Percentiles rank a stretch among this genome's conserved stretches.
These are phyloP conservation scores for Fusarium marasasianum DNA, from an alignment of 2,329 filamentous ascomycete genomes.

Conservation along the genomic window DNA sequence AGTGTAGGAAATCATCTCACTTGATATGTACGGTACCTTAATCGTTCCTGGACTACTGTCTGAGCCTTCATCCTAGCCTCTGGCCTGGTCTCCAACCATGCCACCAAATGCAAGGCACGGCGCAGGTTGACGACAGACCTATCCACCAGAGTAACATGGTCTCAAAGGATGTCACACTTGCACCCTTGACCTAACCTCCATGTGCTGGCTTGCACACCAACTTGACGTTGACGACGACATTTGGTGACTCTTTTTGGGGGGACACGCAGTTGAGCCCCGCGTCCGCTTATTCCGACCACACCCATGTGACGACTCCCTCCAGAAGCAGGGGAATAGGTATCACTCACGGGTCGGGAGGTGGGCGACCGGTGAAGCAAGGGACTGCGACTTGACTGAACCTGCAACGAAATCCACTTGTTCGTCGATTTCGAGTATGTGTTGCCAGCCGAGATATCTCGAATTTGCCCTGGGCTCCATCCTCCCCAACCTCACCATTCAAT, in stretches of 20 bases:
- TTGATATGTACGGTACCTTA: conserved; percentile 26
- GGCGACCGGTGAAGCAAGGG: conserved; percentile 41
- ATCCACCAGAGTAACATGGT: conserved; percentile 31
- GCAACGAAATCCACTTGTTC: neutral
- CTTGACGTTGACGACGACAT: conserved; percentile 29
- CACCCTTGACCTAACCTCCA: conserved; percentile 18
- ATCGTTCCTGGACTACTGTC: conserved; percentile 40
- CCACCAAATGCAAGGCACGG: conserved; percentile 45
- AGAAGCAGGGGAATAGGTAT: conserved; percentile 26
- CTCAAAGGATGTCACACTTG: conserved; percentile 24
- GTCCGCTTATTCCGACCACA: conserved; percentile 34
- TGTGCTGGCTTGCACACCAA: conserved; percentile 29
- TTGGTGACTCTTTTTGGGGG: conserved; percentile 18
- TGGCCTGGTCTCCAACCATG: conserved; percentile 40
- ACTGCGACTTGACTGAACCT: conserved; percentile 24
- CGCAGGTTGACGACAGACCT: conserved; percentile 43
- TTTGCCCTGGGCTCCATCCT: neutral
- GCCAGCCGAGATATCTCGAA: neutral
- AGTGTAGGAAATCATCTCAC: neutral
- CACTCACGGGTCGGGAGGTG: conserved; percentile 19
- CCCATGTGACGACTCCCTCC: conserved; percentile 42
- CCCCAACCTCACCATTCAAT: conserved; percentile 17
- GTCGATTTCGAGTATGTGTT: neutral
- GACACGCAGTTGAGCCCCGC: conserved; percentile 32
- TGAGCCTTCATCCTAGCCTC: conserved; percentile 33